These are phyloP conservation scores for Blastomyces silverae DNA, from an alignment of 2,329 filamentous ascomycete genomes.

Conservation along the genomic window DNA sequence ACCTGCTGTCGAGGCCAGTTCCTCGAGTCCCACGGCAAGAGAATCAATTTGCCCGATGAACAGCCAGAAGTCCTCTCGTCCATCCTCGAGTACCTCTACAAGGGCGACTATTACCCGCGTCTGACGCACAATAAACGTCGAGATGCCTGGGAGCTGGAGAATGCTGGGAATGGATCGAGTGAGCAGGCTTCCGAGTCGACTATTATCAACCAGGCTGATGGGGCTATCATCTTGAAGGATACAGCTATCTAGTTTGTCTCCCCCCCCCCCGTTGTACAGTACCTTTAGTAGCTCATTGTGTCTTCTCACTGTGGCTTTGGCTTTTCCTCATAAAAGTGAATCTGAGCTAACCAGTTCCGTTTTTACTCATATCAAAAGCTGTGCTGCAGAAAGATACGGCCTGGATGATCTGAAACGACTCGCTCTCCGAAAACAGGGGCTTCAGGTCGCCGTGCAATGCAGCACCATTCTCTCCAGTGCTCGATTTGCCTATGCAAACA, in stretches of 20 bases:
- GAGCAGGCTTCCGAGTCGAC: constrained; percentile 49
- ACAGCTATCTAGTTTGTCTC: constrained; percentile 67
- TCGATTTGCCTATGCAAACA: constrained; percentile 83
- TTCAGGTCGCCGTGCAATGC: constrained; percentile 76
- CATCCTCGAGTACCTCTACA: constrained; percentile 85
- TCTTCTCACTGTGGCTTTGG: no score
- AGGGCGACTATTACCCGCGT: constrained; percentile 85
- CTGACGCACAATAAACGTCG: constrained; percentile 74
- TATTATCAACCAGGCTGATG: constrained; percentile 59
- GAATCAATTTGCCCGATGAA: constrained; percentile 74
- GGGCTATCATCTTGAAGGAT: constrained; percentile 70
- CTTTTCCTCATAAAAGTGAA: background rate
- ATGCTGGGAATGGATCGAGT: constrained; percentile 42
- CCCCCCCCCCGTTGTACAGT: background rate
- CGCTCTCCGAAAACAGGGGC: constrained; percentile 78
- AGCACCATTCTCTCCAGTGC: constrained; percentile 79
- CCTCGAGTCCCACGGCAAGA: constrained; percentile 56
- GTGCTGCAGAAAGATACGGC: constrained; percentile 75
- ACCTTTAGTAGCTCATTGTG: constrained; percentile 10
- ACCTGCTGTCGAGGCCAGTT: constrained; percentile 57
- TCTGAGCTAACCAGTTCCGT: constrained; percentile 16
- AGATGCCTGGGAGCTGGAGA: constrained; percentile 76
- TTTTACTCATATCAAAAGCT: no score
- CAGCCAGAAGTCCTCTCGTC: constrained; percentile 87
- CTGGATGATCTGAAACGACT: constrained; percentile 79